Conservation (phyloP, 768 basidiomycete genomes). For the Auriscalpium orientale region DNA sequence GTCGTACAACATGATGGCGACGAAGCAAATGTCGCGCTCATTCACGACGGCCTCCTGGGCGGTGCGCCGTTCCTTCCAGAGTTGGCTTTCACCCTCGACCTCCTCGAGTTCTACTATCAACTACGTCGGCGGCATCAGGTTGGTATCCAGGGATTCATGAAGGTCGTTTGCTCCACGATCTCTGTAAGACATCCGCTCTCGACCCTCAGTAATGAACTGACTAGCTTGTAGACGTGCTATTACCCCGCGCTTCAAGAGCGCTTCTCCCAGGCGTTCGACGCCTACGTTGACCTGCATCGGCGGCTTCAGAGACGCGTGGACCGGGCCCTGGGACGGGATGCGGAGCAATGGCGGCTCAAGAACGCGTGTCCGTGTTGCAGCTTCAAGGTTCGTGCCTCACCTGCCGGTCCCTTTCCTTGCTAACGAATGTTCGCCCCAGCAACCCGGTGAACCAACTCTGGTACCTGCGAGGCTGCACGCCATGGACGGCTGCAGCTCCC, state of each 20-base stretch:
- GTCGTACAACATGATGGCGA: background rate
- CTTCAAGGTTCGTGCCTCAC: background rate
- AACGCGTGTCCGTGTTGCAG: background rate
- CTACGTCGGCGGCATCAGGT: background rate
- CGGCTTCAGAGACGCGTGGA: background rate
- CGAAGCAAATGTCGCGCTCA: background rate
- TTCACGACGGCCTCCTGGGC: background rate
- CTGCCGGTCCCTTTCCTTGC: no score
- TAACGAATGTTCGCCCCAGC: background rate
- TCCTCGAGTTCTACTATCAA: background rate
- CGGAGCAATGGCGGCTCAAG: background rate
- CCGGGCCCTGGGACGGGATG: background rate
- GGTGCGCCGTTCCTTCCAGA: background rate
- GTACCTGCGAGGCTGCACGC: background rate
- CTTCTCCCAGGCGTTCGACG: background rate
- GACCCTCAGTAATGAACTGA: no score
- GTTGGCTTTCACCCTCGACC: background rate
- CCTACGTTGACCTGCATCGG: background rate
- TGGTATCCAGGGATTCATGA: background rate
- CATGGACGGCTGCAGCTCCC: background rate
- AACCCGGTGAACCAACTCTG: background rate
- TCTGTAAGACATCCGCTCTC: background rate
- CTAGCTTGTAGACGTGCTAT: background rate
- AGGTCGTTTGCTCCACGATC: background rate
- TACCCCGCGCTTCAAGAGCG: background rate